Percentiles rank a stretch among this genome's conserved stretches.
Conservation (phyloP, 768 basidiomycete species). For the Leccinum barrowsii region DNA sequence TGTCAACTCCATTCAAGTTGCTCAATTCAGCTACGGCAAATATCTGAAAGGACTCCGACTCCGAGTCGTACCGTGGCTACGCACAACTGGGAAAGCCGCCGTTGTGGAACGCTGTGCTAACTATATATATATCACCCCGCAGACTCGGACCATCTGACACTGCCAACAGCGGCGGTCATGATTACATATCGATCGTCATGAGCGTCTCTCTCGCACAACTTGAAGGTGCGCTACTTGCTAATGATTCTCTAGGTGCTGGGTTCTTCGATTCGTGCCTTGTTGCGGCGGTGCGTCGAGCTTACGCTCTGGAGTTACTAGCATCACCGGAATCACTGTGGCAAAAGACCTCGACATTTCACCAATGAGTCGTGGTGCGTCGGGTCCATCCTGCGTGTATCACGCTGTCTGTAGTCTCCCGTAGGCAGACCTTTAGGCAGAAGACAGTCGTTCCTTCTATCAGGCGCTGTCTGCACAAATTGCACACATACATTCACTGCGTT, state of each 20-base stretch:
- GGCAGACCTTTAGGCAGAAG: too few relatives aligned
- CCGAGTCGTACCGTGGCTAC: background rate
- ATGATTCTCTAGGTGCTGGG: background rate
- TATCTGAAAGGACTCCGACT: background rate
- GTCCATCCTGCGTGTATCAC: conserved; percentile 1
- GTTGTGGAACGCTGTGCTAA: background rate
- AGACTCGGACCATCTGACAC: background rate
- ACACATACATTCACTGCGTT: background rate
- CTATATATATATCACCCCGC: background rate
- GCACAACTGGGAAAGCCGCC: background rate
- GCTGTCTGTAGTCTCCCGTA: background rate
- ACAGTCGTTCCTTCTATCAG: too few relatives aligned
- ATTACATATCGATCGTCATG: background rate
- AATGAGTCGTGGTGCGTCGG: conserved; percentile 44
- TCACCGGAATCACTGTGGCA: conserved; percentile 1
- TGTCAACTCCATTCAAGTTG: background rate
- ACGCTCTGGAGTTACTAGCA: background rate
- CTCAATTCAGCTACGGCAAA: background rate
- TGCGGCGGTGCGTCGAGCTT: too few relatives aligned
- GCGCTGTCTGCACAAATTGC: background rate
- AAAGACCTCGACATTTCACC: conserved; percentile 27
- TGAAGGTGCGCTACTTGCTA: background rate
- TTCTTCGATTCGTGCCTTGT: background rate
- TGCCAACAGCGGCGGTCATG: background rate
- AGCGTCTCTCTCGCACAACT: background rate